Evolutionary conservation across 225 moss, liverwort and hornwort species (phyloP).

Genomic region (Takakia lepidozioides): DNA sequence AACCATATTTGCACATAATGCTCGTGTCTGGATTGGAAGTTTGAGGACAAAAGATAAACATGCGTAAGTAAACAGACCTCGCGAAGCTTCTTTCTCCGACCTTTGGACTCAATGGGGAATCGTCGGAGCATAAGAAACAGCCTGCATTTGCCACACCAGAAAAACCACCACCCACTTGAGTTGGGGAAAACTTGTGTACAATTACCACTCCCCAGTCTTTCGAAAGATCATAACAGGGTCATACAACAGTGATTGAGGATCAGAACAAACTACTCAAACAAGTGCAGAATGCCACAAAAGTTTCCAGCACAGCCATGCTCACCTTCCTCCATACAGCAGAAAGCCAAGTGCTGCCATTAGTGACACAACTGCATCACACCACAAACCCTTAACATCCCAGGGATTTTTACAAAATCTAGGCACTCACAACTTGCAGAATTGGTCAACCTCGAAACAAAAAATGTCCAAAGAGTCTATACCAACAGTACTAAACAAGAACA

Average conservation of each 20-base stretch:
- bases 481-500: no score
- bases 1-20: neutral
- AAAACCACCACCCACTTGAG: no score
- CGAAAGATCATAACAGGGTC: no score
- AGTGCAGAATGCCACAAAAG: no score
- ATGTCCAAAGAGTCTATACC: no score
- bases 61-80: slow-evolving; percentile 55
- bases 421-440: no score
- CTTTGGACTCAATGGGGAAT: slow-evolving; percentile 97
- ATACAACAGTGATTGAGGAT: no score
- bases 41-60: neutral
- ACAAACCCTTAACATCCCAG: neutral
- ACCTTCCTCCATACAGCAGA: slow-evolving; percentile 94
- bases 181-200: neutral
- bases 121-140: slow-evolving; percentile 95
- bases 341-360: slow-evolving; percentile 88
- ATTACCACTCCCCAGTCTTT: no score
- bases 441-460: no score
- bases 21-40: neutral
- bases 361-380: slow-evolving; percentile 68
- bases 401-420: no score
- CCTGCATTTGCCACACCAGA: slow-evolving; percentile 14
- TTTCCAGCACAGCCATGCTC: no score
- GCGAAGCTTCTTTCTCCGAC: slow-evolving; percentile 84
- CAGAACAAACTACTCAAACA: no score